Conservation (phyloP, 805 yeast genomes). For the Cyberlindnera euphorbiiphila region DNA sequence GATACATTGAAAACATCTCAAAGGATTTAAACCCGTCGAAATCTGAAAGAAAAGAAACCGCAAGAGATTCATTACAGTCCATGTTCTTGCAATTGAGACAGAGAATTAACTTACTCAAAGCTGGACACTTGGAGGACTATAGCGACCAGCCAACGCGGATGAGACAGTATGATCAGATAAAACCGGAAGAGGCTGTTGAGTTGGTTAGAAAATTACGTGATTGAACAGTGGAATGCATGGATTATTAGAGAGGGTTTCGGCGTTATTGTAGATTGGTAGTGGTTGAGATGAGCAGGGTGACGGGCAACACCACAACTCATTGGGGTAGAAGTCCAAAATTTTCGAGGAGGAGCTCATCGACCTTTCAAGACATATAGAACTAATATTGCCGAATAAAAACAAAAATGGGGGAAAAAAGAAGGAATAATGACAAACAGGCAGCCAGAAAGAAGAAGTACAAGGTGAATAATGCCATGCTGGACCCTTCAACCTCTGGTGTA, state of each 20-base stretch:
- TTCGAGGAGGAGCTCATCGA: neutral
- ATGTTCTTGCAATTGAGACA: constrained; percentile 80
- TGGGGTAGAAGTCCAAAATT: too few species aligned
- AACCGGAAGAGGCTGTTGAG: constrained; percentile 63
- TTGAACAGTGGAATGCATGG: neutral
- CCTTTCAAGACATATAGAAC: constrained; percentile 1
- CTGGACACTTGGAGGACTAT: constrained; percentile 62
- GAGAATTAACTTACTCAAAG: constrained; percentile 64
- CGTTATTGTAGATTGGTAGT: too few species aligned
- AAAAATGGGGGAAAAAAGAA: constrained; percentile 24
- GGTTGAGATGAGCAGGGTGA: too few species aligned
- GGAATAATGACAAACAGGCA: constrained; percentile 3
- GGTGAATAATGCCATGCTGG: constrained; percentile 49
- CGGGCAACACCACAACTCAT: too few species aligned
- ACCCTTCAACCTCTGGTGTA: constrained; percentile 83
- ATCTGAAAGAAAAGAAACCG: constrained; percentile 13
- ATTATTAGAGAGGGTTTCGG: neutral
- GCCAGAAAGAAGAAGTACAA: constrained; percentile 35
- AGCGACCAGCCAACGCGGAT: constrained; percentile 49
- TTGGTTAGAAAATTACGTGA: constrained; percentile 50
- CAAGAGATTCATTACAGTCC: constrained; percentile 54
- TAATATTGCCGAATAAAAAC: constrained; percentile 10
- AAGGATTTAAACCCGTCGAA: constrained; percentile 32
- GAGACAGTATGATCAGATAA: constrained; percentile 70
- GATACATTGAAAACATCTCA: constrained; percentile 60